phyloP scores from a whole-genome alignment of 164 flowering plant genomes.

The Platanus orientalis region DNA sequence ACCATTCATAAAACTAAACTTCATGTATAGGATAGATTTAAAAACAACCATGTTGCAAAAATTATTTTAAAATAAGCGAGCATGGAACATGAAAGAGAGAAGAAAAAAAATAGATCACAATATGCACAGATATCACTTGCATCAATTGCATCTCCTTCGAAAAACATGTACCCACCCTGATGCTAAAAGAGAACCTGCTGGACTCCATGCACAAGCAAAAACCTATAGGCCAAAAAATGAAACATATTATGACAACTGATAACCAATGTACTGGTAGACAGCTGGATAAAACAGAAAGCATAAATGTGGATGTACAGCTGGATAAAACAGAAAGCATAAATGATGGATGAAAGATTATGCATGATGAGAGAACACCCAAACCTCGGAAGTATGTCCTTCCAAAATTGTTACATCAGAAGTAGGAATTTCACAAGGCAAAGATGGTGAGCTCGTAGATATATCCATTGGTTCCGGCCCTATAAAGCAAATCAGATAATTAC shows the following conservation, averaged over 20 bases:
- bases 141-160: background rate
- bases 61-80: background rate
- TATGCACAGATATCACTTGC: background rate
- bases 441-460: constrained; percentile 36
- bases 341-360: background rate
- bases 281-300: background rate
- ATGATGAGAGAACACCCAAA: constrained; percentile 20
- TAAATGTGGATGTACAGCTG: no score
- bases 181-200: constrained; percentile 87
- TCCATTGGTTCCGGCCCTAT: constrained; percentile 86
- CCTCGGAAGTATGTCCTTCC: constrained; percentile 98
- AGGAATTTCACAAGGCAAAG: constrained; percentile 56
- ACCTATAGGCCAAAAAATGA: constrained; percentile 47
- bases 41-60: no score
- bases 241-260: background rate
- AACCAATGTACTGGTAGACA: background rate
- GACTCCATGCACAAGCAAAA: constrained; percentile 98
- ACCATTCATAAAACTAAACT: no score
- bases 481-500: constrained; percentile 10
- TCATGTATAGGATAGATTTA: no score
- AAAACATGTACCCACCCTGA: constrained; percentile 65
- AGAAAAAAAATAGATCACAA: no score
- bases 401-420: constrained; percentile 76
- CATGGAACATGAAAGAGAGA: background rate
- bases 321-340: no score